These are phyloP conservation scores for Sugiyamaella floridensis DNA, from an alignment of 805 yeast genomes.

Conservation along the genomic window DNA sequence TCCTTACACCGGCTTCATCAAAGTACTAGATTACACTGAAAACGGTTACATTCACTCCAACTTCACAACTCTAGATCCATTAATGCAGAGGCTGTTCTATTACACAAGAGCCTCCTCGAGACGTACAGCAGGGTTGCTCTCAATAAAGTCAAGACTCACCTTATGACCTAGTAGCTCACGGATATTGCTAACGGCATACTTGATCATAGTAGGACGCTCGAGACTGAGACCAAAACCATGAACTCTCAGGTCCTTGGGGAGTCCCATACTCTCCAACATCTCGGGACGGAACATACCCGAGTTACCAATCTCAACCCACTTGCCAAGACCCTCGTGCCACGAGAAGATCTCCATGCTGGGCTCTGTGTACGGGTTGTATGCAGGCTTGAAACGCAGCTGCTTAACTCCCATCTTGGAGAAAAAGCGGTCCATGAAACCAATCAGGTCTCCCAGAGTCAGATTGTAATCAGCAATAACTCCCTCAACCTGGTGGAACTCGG, in stretches of 20 bases:
- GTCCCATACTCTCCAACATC: conserved; percentile 97
- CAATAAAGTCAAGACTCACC: conserved; percentile 89
- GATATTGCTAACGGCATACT: conserved; percentile 90
- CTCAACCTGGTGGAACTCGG: conserved; percentile 98
- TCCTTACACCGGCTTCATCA: too few species aligned
- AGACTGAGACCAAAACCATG: conserved; percentile 95
- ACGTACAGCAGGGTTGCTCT: conserved; percentile 95
- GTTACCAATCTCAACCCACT: conserved; percentile 99
- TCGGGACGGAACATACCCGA: conserved; percentile 99
- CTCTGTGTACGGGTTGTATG: conserved; percentile 98
- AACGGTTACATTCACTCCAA: too few species aligned
- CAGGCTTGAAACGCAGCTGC: conserved; percentile 93
- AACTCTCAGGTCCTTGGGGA: conserved; percentile 88
- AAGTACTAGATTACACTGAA: too few species aligned
- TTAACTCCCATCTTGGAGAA: conserved; percentile 96
- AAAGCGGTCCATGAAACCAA: conserved; percentile 97
- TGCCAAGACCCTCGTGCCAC: conserved; percentile 87
- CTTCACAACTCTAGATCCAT: not conserved
- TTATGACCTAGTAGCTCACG: conserved; percentile 97
- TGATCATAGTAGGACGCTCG: conserved; percentile 99
- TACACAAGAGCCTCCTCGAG: conserved; percentile 65
- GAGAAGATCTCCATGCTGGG: conserved; percentile 97
- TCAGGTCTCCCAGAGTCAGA: conserved; percentile 89
- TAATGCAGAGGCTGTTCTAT: not conserved
- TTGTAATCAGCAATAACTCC: conserved; percentile 98